Conservation (phyloP, 805 yeast species). For the Candida adriatica region DNA sequence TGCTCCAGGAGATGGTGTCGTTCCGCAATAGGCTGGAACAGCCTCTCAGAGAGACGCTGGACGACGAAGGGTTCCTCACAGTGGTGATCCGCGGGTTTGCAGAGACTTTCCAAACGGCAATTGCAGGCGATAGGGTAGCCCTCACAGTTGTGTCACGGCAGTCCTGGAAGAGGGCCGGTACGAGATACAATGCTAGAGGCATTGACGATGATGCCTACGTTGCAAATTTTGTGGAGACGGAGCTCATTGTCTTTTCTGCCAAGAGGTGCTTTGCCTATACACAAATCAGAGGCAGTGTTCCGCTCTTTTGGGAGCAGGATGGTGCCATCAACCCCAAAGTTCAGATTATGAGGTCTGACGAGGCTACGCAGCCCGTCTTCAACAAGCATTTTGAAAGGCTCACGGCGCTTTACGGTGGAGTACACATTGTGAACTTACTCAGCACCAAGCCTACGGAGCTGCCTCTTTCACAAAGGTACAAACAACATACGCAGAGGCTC, state of each 20-base stretch:
- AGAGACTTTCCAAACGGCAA: slow-evolving; percentile 49
- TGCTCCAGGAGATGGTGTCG: slow-evolving; percentile 50
- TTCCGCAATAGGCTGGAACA: slow-evolving; percentile 67
- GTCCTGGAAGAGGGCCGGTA: slow-evolving; percentile 97
- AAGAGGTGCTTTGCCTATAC: slow-evolving; percentile 63
- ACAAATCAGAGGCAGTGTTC: slow-evolving; percentile 94
- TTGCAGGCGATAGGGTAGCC: slow-evolving; percentile 33
- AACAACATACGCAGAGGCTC: slow-evolving; percentile 42
- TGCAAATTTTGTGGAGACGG: slow-evolving; percentile 94
- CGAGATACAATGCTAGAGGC: slow-evolving; percentile 91
- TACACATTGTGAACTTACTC: slow-evolving; percentile 82
- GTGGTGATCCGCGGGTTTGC: slow-evolving; percentile 96
- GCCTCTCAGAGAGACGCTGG: slow-evolving; percentile 52
- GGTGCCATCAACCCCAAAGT: slow-evolving; percentile 90
- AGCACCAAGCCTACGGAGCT: slow-evolving; percentile 76
- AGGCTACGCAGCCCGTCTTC: slow-evolving; percentile 60
- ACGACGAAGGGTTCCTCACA: slow-evolving; percentile 74
- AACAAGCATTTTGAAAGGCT: slow-evolving; percentile 63
- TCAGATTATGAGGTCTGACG: slow-evolving; percentile 78
- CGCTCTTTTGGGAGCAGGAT: slow-evolving; percentile 97
- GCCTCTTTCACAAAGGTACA: slow-evolving; percentile 62
- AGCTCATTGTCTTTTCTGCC: slow-evolving; percentile 57
- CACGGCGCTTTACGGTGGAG: slow-evolving; percentile 72
- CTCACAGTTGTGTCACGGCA: slow-evolving; percentile 86
- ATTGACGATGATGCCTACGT: slow-evolving; percentile 93